Percentiles rank a stretch among this genome's conserved stretches.
Evolutionary conservation across 2,329 filamentous ascomycete species (phyloP).

Genomic region (Trichophyton benhamiae): DNA sequence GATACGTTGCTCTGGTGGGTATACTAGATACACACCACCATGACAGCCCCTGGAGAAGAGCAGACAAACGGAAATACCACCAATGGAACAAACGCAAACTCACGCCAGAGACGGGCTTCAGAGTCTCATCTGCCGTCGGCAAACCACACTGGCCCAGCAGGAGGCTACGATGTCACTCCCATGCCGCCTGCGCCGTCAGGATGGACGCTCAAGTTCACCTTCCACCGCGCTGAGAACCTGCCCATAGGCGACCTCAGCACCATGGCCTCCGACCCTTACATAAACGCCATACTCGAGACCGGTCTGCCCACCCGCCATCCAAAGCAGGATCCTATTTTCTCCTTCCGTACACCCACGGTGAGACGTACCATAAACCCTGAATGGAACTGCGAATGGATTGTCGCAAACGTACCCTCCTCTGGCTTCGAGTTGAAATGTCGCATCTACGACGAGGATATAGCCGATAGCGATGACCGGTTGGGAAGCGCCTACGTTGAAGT

Average conservation of each 20-base stretch:
- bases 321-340: slow-evolving; percentile 60
- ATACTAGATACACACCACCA: no score
- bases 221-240: slow-evolving; percentile 68
- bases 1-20: no score
- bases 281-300: slow-evolving; percentile 63
- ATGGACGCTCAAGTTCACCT: slow-evolving; percentile 73
- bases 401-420: slow-evolving; percentile 69
- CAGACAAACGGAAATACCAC: background rate
- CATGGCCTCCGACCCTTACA: slow-evolving; percentile 70
- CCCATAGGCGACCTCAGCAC: slow-evolving; percentile 69
- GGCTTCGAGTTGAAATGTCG: slow-evolving; percentile 78
- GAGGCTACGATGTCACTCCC: slow-evolving; percentile 69
- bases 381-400: slow-evolving; percentile 79
- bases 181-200: slow-evolving; percentile 62
- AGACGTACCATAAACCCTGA: slow-evolving; percentile 58
- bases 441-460: slow-evolving; percentile 79
- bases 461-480: slow-evolving; percentile 74
- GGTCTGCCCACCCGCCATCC: slow-evolving; percentile 64
- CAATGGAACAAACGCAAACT: background rate
- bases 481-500: slow-evolving; percentile 70
- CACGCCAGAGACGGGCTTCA: background rate
- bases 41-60: no score
- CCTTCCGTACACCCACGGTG: slow-evolving; percentile 63
- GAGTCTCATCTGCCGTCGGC: background rate
- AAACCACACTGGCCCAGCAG: slow-evolving; percentile 43